phyloP scores from a whole-genome alignment of 2,329 filamentous ascomycete species.

The Pseudophaeomoniella oleicola region DNA sequence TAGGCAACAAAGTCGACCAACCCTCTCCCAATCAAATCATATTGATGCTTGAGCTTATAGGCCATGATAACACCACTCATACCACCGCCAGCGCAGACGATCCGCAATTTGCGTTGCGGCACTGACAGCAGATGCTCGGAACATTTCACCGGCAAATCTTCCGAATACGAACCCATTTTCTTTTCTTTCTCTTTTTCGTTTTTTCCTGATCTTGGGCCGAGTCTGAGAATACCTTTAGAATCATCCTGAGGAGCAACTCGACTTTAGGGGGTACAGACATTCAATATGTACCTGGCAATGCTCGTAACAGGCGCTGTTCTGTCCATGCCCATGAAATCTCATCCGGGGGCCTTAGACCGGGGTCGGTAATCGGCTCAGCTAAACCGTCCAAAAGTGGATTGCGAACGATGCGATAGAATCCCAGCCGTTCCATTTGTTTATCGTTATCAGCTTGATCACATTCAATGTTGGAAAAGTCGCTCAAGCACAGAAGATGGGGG shows the following conservation, averaged over 20 bases:
- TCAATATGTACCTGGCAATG: not conserved
- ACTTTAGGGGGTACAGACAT: not conserved
- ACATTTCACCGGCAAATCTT: slow-evolving; percentile 3
- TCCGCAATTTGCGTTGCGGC: no score
- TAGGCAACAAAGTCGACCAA: slow-evolving; percentile 26
- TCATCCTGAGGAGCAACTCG: not conserved
- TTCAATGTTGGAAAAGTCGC: no score
- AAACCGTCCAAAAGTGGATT: no score
- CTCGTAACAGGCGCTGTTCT: no score
- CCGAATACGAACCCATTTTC: not conserved
- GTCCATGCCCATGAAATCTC: no score
- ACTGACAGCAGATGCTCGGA: slow-evolving; percentile 9
- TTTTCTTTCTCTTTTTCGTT: no score
- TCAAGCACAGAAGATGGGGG: no score
- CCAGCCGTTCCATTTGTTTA: no score
- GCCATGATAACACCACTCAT: slow-evolving; percentile 23
- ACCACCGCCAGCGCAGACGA: slow-evolving; percentile 15
- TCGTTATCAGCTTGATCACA: no score
- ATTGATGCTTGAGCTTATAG: slow-evolving; percentile 25
- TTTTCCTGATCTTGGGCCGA: not conserved
- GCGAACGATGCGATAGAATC: no score
- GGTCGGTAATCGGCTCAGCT: no score
- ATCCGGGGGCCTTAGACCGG: no score
- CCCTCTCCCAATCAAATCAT: slow-evolving; percentile 18
- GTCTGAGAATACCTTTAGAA: not conserved